These are phyloP conservation scores for Nigrograna mackinnonii DNA, from an alignment of 2,329 filamentous ascomycete genomes.

Conservation along the genomic window DNA sequence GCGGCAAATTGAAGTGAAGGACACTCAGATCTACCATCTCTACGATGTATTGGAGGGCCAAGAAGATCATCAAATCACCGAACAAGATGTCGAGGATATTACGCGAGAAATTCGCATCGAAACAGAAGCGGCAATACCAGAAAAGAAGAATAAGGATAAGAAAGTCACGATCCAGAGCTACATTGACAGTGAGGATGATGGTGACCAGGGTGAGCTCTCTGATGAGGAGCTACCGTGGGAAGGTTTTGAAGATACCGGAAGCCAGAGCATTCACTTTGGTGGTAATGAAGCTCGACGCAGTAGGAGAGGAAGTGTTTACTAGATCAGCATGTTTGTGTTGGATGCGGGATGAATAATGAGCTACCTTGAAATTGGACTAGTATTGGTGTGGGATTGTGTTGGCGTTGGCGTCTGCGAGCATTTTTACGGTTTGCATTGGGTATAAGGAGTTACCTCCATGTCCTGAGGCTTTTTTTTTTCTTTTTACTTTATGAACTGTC, in stretches of 20 bases:
- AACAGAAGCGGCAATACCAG: conserved; percentile 27
- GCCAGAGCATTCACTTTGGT: conserved; percentile 7
- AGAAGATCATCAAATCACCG: conserved; percentile 59
- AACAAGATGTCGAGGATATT: conserved; percentile 47
- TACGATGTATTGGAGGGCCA: conserved; percentile 85
- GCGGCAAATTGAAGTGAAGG: conserved; percentile 70
- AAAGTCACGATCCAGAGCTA: conserved; percentile 42
- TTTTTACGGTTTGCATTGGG: too few species aligned
- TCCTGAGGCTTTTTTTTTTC: too few species aligned
- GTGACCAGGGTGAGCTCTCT: conserved; percentile 26
- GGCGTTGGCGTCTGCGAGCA: too few species aligned
- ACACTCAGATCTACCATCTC: conserved; percentile 78
- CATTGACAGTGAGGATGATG: conserved; percentile 12
- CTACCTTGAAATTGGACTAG: too few species aligned
- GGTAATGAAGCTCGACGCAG: too few species aligned
- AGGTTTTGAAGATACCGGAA: conserved; percentile 35
- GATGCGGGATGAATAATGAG: too few species aligned
- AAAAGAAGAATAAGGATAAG: conserved; percentile 32
- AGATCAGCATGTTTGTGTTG: neutral
- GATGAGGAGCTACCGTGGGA: conserved; percentile 44
- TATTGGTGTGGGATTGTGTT: too few species aligned
- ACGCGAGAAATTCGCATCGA: conserved; percentile 46
- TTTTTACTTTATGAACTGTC: too few species aligned
- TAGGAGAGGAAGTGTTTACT: too few species aligned
- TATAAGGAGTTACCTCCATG: too few species aligned